Conservation (phyloP, 192 early-diverging fungal genomes). For the Cetraspora pellucida region DNA sequence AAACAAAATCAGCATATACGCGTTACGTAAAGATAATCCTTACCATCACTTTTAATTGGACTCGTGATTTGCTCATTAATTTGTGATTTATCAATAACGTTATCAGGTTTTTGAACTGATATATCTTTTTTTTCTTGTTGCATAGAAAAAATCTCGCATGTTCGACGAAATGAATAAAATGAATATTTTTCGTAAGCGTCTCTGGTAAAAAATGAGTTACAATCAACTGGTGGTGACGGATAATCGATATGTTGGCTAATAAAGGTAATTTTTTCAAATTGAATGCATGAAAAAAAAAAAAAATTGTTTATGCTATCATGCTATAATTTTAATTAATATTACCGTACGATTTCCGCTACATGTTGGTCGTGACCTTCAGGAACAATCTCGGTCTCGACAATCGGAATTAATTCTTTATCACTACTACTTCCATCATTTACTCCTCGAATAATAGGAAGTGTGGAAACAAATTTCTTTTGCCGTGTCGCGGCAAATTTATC, state of each 20-base stretch:
- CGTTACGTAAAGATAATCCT: too few relatives aligned
- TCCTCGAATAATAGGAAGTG: neutral
- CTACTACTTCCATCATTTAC: neutral
- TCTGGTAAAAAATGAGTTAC: neutral
- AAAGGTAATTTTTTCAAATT: neutral
- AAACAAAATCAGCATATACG: neutral
- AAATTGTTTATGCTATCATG: neutral
- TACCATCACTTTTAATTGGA: too few relatives aligned
- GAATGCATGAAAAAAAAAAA: neutral
- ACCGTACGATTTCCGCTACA: neutral
- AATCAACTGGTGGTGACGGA: neutral
- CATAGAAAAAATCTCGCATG: neutral
- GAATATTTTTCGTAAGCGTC: constrained; percentile 1
- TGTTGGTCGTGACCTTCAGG: neutral
- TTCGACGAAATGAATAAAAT: neutral
- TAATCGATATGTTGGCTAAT: neutral
- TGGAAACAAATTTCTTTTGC: neutral
- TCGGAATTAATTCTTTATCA: neutral
- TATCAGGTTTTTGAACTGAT: neutral
- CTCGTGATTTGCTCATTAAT: too few relatives aligned
- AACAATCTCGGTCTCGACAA: neutral
- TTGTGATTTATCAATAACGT: neutral
- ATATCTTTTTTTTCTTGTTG: neutral
- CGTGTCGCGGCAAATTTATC: neutral
- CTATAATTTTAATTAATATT: neutral